Conservation (phyloP, 2,329 filamentous ascomycete genomes). For the Fonsecaea multimorphosa region DNA sequence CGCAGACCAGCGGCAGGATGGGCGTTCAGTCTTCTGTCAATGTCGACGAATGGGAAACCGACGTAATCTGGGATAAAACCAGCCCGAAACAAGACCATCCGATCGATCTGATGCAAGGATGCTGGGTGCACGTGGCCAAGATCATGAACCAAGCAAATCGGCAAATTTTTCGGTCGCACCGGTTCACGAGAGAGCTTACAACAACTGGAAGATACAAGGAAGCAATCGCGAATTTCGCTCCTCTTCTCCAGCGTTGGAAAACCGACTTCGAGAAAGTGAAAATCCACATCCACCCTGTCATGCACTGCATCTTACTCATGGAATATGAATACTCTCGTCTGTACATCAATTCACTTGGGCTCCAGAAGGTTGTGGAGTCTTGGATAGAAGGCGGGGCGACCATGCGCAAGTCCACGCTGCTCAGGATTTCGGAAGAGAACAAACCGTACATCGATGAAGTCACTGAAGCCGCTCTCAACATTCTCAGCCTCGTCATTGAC, state of each 20-base stretch:
- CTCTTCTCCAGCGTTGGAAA: slow-evolving; percentile 78
- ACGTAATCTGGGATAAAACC: slow-evolving; percentile 38
- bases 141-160: slow-evolving; percentile 92
- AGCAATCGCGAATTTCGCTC: slow-evolving; percentile 79
- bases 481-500: slow-evolving; percentile 65
- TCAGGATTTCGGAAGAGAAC: slow-evolving; percentile 52
- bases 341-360: slow-evolving; percentile 89
- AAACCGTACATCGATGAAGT: slow-evolving; percentile 67
- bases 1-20: slow-evolving; percentile 88
- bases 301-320: slow-evolving; percentile 81
- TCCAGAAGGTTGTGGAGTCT: slow-evolving; percentile 88
- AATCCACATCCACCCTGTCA: slow-evolving; percentile 41
- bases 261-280: slow-evolving; percentile 78
- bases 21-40: slow-evolving; percentile 95
- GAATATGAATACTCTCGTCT: slow-evolving; percentile 76
- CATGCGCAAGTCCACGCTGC: slow-evolving; percentile 32
- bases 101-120: slow-evolving; percentile 72
- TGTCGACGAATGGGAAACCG: slow-evolving; percentile 36
- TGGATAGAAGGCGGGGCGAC: slow-evolving; percentile 36
- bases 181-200: slow-evolving; percentile 87
- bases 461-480: slow-evolving; percentile 65
- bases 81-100: slow-evolving; percentile 41
- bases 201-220: slow-evolving; percentile 83
- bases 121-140: slow-evolving; percentile 92
- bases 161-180: slow-evolving; percentile 82